A percentile compares a stretch with the other conserved stretches of the same genome.
phyloP scores from a whole-genome alignment of 208 protist genomes.

The Leishmania tropica region DNA sequence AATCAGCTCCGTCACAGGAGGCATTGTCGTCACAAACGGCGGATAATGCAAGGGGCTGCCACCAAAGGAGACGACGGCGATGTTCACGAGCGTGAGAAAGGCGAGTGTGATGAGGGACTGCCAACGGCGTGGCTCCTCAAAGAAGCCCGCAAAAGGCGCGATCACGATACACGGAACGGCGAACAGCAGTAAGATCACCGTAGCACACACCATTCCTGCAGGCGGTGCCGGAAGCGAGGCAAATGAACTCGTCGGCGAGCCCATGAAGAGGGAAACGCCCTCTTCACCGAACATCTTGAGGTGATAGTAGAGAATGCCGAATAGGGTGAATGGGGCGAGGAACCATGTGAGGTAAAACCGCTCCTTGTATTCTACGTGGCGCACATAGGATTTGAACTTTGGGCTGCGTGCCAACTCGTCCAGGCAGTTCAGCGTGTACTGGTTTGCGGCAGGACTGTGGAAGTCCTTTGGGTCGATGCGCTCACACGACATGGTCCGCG shows the following conservation, averaged over 20 bases:
- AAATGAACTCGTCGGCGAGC: neutral
- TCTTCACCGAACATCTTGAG: slow-evolving; percentile 43
- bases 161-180: slow-evolving; percentile 60
- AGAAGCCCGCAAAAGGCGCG: slow-evolving; percentile 69
- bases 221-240: neutral
- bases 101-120: slow-evolving; percentile 32
- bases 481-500: slow-evolving; percentile 37
- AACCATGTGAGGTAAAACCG: slow-evolving; percentile 74
- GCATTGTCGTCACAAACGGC: slow-evolving; percentile 60
- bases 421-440: slow-evolving; percentile 66
- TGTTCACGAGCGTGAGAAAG: slow-evolving; percentile 53
- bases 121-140: slow-evolving; percentile 40
- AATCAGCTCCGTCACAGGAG: slow-evolving; percentile 40
- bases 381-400: slow-evolving; percentile 59
- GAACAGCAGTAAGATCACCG: slow-evolving; percentile 49
- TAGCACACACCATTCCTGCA: slow-evolving; percentile 22
- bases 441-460: slow-evolving; percentile 52
- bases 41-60: slow-evolving; percentile 52
- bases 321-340: slow-evolving; percentile 55
- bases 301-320: slow-evolving; percentile 65
- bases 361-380: slow-evolving; percentile 68
- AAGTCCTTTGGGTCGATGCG: slow-evolving; percentile 63
- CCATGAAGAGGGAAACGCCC: slow-evolving; percentile 27
- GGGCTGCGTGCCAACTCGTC: slow-evolving; percentile 48
- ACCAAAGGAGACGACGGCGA: slow-evolving; percentile 51